A percentile compares a stretch with the other conserved stretches of the same genome.
Evolutionary conservation across 352 stramenopile species (phyloP).

Genomic region (Globisporangium ultimum): DNA sequence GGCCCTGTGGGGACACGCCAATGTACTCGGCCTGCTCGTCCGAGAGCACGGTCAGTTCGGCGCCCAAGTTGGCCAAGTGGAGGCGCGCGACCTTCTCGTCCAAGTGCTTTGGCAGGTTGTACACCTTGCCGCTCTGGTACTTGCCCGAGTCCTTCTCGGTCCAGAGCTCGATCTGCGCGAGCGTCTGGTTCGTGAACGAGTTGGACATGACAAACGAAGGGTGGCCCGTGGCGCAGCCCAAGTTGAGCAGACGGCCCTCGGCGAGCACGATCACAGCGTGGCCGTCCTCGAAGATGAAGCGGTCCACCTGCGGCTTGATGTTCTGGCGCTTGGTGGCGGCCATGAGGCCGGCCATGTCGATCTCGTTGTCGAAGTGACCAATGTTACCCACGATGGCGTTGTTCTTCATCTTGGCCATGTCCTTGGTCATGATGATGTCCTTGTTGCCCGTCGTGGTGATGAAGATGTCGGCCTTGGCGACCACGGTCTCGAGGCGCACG

Average conservation of each 20-base stretch:
- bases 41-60: conserved; percentile 94
- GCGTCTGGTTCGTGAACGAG: conserved; percentile 99
- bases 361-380: conserved; percentile 99
- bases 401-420: conserved; percentile 99
- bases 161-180: conserved; percentile 99
- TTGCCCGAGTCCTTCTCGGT: conserved; percentile 94
- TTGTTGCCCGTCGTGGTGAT: conserved; percentile 99
- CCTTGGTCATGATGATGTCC: conserved; percentile 96
- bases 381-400: conserved; percentile 99
- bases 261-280: conserved; percentile 97
- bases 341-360: conserved; percentile 96
- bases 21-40: conserved; percentile 98
- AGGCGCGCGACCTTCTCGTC: conserved; percentile 98
- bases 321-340: conserved; percentile 91
- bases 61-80: conserved; percentile 94
- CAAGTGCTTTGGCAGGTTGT: conserved; percentile 97
- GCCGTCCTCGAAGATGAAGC: conserved; percentile 95
- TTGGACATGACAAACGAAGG: conserved; percentile 99
- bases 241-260: conserved; percentile 97
- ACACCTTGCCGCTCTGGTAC: conserved; percentile 96
- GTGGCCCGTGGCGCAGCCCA: conserved; percentile 98
- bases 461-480: conserved; percentile 94
- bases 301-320: conserved; percentile 99
- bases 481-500: conserved; percentile 90
- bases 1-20: conserved; percentile 90